These are phyloP conservation scores for Moricandia arvensis DNA, from an alignment of 345 rosid species.

Conservation along the genomic window DNA sequence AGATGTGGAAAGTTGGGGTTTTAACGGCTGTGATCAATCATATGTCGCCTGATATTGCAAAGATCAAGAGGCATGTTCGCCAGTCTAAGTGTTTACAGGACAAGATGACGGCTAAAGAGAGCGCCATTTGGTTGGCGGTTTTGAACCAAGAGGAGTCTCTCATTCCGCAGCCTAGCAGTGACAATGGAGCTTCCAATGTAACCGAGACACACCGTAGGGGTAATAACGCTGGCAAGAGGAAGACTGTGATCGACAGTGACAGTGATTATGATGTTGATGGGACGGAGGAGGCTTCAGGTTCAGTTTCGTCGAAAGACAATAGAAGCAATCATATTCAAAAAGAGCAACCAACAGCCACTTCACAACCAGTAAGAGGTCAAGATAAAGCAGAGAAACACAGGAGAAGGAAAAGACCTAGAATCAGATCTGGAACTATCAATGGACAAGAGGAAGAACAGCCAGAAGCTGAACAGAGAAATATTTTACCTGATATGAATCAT, in stretches of 20 bases:
- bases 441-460: constrained; percentile 35
- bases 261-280: constrained; percentile 91
- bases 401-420: constrained; percentile 47
- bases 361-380: constrained; percentile 40
- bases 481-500: constrained; percentile 63
- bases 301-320: constrained; percentile 34
- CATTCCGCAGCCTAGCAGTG: constrained; percentile 74
- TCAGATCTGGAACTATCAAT: constrained; percentile 16
- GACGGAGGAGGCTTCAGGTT: constrained; percentile 60
- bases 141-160: constrained; percentile 79
- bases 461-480: constrained; percentile 39
- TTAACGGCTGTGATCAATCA: constrained; percentile 96
- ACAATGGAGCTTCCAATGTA: constrained; percentile 76
- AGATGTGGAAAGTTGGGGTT: constrained; percentile 99
- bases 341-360: constrained; percentile 2
- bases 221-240: constrained; percentile 44
- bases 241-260: constrained; percentile 50
- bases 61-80: constrained; percentile 88
- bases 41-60: constrained; percentile 93
- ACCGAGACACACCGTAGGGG: constrained; percentile 58
- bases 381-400: constrained; percentile 45
- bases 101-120: constrained; percentile 99
- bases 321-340: not conserved
- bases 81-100: constrained; percentile 98
- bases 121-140: constrained; percentile 95